Conservation (phyloP, 129 eudicot genomes). For the Smallanthus sonchifolius region DNA sequence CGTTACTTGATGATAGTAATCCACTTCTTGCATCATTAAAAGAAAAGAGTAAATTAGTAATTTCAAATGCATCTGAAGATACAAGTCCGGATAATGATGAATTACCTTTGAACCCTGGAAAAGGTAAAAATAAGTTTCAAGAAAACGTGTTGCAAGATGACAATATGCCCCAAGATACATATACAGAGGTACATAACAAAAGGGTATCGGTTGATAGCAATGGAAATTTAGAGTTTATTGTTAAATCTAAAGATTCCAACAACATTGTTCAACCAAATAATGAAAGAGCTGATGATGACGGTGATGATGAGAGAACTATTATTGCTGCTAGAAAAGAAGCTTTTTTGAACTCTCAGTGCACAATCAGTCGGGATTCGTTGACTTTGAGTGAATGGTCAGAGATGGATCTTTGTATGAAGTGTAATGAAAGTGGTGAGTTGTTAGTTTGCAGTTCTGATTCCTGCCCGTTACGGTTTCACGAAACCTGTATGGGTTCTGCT, state of each 20-base stretch:
- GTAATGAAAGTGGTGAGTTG: constrained; percentile 56
- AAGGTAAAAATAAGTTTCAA: constrained; percentile 11
- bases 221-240: constrained; percentile 11
- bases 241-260: background rate
- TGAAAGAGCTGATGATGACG: constrained; percentile 18
- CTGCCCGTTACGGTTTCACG: constrained; percentile 64
- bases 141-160: constrained; percentile 12
- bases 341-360: constrained; percentile 44
- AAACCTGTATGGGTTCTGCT: constrained; percentile 55
- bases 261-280: background rate
- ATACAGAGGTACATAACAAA: constrained; percentile 8
- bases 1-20: constrained; percentile 46
- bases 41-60: constrained; percentile 47
- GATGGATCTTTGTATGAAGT: constrained; percentile 55
- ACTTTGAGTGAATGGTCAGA: constrained; percentile 38
- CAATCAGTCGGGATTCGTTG: constrained; percentile 41
- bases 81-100: constrained; percentile 9
- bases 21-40: constrained; percentile 51
- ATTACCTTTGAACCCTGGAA: constrained; percentile 4
- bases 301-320: constrained; percentile 22
- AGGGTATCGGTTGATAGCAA: background rate
- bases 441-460: constrained; percentile 54
- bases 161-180: constrained; percentile 5
- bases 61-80: constrained; percentile 21
- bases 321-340: constrained; percentile 35